A percentile compares a stretch with the other conserved stretches of the same genome.
Conservation (phyloP, 495 filamentous ascomycete species). For the Extremus antarcticus region DNA sequence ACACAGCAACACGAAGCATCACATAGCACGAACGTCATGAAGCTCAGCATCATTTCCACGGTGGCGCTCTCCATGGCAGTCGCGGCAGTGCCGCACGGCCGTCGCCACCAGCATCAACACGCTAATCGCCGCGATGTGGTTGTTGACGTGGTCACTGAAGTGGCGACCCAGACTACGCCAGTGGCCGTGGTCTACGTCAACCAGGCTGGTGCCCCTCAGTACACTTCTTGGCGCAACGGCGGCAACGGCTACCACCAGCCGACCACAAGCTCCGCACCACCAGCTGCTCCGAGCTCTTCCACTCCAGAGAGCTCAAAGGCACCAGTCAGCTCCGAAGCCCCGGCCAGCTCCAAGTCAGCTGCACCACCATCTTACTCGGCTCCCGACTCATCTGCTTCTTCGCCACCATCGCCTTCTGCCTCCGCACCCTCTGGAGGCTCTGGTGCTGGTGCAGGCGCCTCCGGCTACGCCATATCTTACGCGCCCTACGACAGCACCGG, state of each 20-base stretch:
- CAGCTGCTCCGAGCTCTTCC: not conserved
- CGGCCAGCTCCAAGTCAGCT: not conserved
- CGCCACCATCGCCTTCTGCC: constrained; percentile 11
- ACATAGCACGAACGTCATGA: constrained; percentile 9
- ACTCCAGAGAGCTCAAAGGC: not conserved
- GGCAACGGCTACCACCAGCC: not conserved
- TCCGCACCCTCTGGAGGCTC: constrained; percentile 14
- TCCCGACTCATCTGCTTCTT: constrained; percentile 13
- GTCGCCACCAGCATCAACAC: constrained; percentile 7
- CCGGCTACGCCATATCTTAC: constrained; percentile 52
- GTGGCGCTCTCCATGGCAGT: constrained; percentile 1
- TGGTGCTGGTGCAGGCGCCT: constrained; percentile 1
- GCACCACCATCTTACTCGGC: not conserved
- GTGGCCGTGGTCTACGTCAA: constrained; percentile 57
- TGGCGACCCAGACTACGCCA: constrained; percentile 23
- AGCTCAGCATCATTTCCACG: constrained; percentile 9
- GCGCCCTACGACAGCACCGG: constrained; percentile 58
- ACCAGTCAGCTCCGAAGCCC: not conserved
- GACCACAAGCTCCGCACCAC: not conserved
- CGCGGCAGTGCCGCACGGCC: constrained; percentile 7
- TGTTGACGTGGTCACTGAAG: constrained; percentile 24
- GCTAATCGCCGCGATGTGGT: not conserved
- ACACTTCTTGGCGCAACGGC: not conserved
- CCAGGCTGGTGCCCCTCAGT: constrained; percentile 44
- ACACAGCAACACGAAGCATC: not conserved